phyloP scores from a whole-genome alignment of 148 eudicot species.

The Rhododendron ovatum region DNA sequence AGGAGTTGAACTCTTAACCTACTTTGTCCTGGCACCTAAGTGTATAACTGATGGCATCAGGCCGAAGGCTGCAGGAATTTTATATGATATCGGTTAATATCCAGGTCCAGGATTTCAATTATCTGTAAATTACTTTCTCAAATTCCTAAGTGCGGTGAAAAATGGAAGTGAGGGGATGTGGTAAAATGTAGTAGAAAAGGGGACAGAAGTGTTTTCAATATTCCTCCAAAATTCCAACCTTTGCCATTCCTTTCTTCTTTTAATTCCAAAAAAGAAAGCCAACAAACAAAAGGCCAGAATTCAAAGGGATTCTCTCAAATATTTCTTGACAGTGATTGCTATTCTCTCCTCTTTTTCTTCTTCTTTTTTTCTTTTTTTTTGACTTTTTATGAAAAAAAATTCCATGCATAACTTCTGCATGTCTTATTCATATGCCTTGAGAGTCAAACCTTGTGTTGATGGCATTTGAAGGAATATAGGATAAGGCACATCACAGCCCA shows the following conservation, averaged over 20 bases:
- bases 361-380: neutral
- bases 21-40: too few relatives aligned
- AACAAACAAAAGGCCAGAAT: constrained; percentile 11
- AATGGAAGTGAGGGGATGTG: neutral
- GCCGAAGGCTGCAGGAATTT: too few relatives aligned
- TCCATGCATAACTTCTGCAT: neutral
- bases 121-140: neutral
- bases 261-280: constrained; percentile 14
- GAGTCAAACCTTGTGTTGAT: constrained; percentile 1
- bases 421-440: neutral
- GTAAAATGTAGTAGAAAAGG: neutral
- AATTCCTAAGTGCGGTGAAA: neutral
- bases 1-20: neutral
- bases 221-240: neutral
- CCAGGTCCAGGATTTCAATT: neutral
- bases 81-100: neutral
- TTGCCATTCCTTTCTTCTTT: neutral
- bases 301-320: constrained; percentile 20
- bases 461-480: neutral
- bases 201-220: neutral
- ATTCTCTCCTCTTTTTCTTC: neutral
- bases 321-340: constrained; percentile 30
- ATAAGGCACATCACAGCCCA: constrained; percentile 6
- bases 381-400: neutral
- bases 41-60: too few relatives aligned